phyloP scores from a whole-genome alignment of 2,329 filamentous ascomycete genomes.

The Pseudopyricularia cyperi region DNA sequence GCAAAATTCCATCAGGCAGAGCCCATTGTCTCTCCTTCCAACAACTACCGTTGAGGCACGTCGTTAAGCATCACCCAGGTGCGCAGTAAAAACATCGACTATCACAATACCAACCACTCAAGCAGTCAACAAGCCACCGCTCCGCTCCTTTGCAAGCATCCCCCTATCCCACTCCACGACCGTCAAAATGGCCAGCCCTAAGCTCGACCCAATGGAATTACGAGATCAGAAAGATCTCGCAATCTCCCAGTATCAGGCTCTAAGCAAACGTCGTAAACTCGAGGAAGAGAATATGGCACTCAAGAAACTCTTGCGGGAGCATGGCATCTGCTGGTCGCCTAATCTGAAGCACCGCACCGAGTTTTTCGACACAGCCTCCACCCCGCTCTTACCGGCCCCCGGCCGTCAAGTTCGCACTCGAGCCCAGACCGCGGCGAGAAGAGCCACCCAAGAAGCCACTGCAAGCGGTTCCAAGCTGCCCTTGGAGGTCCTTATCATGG shows the following conservation, averaged over 20 bases:
- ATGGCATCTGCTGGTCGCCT: conserved; percentile 37
- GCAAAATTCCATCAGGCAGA: too few species aligned
- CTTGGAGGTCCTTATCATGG: conserved; percentile 36
- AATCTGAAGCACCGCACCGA: conserved; percentile 16
- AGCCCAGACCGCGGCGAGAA: conserved; percentile 5
- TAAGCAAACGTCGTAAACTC: conserved; percentile 29
- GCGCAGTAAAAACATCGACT: too few species aligned
- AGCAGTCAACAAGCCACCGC: too few species aligned
- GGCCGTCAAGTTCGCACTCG: conserved; percentile 9
- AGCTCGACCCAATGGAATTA: not conserved
- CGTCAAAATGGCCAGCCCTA: not conserved
- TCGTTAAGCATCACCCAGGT: too few species aligned
- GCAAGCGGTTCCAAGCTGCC: conserved; percentile 18
- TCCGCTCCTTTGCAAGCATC: too few species aligned
- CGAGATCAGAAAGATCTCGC: conserved; percentile 37
- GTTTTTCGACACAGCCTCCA: not conserved
- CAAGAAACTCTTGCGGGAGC: conserved; percentile 37
- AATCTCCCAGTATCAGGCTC: conserved; percentile 31
- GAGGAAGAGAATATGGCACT: conserved; percentile 34
- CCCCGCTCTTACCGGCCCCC: conserved; percentile 1
- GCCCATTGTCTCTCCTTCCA: too few species aligned
- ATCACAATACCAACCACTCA: too few species aligned
- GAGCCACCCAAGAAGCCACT: conserved; percentile 7
- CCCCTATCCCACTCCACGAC: not conserved
- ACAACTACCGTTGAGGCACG: too few species aligned